A percentile compares a stretch with the other conserved stretches of the same genome.
Conservation (phyloP, 1,139 yeast species). For the Debaryomyces subglobosus region DNA sequence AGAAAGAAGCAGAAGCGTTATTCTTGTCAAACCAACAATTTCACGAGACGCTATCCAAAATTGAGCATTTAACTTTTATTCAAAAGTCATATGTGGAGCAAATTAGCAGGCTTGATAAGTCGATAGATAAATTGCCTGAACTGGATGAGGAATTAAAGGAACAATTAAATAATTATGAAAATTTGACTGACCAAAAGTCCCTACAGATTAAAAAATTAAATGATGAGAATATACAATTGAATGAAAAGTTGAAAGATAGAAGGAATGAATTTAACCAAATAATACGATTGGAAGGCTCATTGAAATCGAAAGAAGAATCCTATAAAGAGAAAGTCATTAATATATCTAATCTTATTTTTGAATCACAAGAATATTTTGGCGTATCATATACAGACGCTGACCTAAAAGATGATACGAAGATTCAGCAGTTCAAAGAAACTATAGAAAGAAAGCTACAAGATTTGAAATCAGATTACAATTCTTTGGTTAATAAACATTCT, state of each 20-base stretch:
- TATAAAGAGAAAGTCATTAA: conserved; percentile 19
- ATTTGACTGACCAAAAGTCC: conserved; percentile 42
- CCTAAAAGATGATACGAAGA: conserved; percentile 14
- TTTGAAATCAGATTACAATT: not conserved
- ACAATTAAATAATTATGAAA: conserved; percentile 57
- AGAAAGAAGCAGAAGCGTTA: conserved; percentile 61
- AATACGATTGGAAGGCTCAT: conserved; percentile 59
- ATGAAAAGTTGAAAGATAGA: conserved; percentile 21
- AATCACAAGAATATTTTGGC: not conserved
- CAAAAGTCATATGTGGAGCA: conserved; percentile 49
- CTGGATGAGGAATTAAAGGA: conserved; percentile 53
- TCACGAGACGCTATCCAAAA: conserved; percentile 67
- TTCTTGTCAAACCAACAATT: conserved; percentile 82
- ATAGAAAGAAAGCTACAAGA: conserved; percentile 3
- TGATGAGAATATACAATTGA: conserved; percentile 11
- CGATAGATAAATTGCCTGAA: conserved; percentile 52
- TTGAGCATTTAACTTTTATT: conserved; percentile 59
- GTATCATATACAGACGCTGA: conserved; percentile 5
- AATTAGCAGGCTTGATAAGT: conserved; percentile 45
- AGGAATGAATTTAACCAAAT: conserved; percentile 43
- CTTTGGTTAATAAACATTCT: conserved; percentile 3
- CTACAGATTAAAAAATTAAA: conserved; percentile 23
- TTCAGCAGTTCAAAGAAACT: conserved; percentile 12
- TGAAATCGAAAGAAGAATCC: conserved; percentile 49
- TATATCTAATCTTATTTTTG: not conserved